Base-by-base conservation (phyloP, 306 rosid genomes). In the Elaeagnus macrophylla region DNA sequence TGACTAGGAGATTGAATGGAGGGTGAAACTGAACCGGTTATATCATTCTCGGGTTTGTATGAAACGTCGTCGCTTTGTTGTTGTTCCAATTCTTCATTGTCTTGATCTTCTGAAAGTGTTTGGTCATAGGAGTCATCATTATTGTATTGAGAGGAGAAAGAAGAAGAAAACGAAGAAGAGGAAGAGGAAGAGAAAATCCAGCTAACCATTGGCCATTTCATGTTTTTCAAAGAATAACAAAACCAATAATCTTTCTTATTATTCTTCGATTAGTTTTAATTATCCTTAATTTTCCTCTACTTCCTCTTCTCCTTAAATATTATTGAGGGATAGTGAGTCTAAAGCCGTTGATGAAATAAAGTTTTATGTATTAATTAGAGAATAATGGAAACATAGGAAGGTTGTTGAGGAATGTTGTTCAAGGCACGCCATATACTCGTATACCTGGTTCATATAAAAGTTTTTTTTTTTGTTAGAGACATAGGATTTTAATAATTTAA, bases 141-240 rank as follows among this genome's bases (percentile, higher is more conserved):
- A 11, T 64, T 42, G 37, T 45, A 36, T 9, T 49, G 55, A n/a
- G 32, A 25, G 4, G 4, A 25, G 32, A 25, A 1, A 25, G 52
- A 51, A 14, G 58, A 44, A 8, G 61, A 55, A 1, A 37, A 60
- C 12, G 74, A 68, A 15, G 74, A 62, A 0, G 68, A 68, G 7
- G 73, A 61, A 11, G 64, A 59, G 19, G 71, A 59, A 8, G 54
- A 40, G 39, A 64, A 10, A 16, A 71, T 50, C 76, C 76, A 71
- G 13, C 59, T 58, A 13, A 71, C 66, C 18, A 71, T 9, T 4
- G 76, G 76, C 70, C 66, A 64, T 5, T 66, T 45, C 71, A 71
- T 64, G 52, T 57, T 6, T 18, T 8, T 9, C 10, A 15, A 16
- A 20, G 9, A 12, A 39, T 56, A 10, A 36, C 8, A 6, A 25